Conservation (phyloP, 1,284 basidiomycete genomes). For the Cyathus olla region DNA sequence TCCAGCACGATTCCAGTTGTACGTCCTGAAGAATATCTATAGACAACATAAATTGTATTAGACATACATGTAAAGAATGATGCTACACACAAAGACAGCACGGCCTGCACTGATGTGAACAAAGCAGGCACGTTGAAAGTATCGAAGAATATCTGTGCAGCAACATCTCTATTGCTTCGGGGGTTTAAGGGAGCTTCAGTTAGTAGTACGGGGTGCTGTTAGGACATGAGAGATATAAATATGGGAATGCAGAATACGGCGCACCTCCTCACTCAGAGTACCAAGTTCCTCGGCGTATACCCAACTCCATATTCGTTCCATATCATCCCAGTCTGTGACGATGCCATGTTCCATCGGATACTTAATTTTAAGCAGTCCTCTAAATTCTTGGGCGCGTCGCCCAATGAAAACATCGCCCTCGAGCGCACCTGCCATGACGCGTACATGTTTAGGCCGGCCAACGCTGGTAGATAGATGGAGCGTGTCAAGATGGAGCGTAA, state of each 20-base stretch:
- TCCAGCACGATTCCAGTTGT: slow-evolving; percentile 99
- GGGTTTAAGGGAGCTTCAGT: slow-evolving; percentile 98
- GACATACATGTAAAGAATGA: slow-evolving; percentile 3
- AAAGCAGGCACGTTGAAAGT: slow-evolving; percentile 99
- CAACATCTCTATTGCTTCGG: slow-evolving; percentile 92
- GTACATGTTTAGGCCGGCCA: slow-evolving; percentile 94
- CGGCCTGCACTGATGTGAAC: slow-evolving; percentile 97
- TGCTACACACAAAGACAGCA: slow-evolving; percentile 86
- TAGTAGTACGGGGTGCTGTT: slow-evolving; percentile 93
- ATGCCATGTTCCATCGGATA: slow-evolving; percentile 99
- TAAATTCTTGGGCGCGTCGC: slow-evolving; percentile 91
- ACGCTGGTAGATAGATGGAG: slow-evolving; percentile 66
- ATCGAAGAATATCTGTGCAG: slow-evolving; percentile 98
- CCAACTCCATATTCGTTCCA: slow-evolving; percentile 98
- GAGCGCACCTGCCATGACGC: slow-evolving; percentile 96
- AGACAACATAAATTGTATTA: slow-evolving; percentile 15
- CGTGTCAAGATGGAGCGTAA: slow-evolving; percentile 32
- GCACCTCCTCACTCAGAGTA: slow-evolving; percentile 94
- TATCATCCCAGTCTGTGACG: slow-evolving; percentile 98
- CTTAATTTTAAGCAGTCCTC: slow-evolving; percentile 95
- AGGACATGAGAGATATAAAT: slow-evolving; percentile 17
- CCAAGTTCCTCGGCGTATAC: slow-evolving; percentile 96
- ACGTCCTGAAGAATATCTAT: slow-evolving; percentile 97
- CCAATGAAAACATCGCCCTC: slow-evolving; percentile 97
- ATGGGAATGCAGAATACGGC: slow-evolving; percentile 34